A percentile compares a stretch with the other conserved stretches of the same genome.
Conservation (phyloP, 192 early-diverging fungal species). For the Entomortierella lignicola region DNA sequence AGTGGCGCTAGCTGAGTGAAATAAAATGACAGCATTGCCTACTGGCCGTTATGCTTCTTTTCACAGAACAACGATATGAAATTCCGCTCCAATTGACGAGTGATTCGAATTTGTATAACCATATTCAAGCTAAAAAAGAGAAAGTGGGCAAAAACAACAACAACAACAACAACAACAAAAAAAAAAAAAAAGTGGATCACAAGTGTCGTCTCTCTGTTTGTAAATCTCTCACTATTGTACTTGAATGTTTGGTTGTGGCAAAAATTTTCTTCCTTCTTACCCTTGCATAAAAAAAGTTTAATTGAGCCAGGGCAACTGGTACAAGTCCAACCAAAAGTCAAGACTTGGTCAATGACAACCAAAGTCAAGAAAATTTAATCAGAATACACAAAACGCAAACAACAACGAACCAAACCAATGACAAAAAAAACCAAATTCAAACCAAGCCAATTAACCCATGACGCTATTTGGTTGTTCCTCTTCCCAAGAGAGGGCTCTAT, state of each 20-base stretch:
- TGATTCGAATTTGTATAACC: too few relatives aligned
- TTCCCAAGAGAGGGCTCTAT: too few relatives aligned
- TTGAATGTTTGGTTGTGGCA: too few relatives aligned
- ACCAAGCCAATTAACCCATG: too few relatives aligned
- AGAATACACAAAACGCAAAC: neutral
- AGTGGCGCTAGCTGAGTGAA: neutral
- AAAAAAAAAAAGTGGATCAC: neutral
- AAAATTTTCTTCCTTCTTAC: neutral
- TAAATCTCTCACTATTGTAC: too few relatives aligned
- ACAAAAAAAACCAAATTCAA: too few relatives aligned
- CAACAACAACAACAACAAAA: neutral
- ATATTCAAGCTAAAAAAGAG: too few relatives aligned
- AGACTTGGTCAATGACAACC: too few relatives aligned
- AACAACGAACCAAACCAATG: neutral
- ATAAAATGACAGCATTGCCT: slow-evolving; percentile 7
- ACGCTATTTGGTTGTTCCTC: too few relatives aligned
- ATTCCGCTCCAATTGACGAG: too few relatives aligned
- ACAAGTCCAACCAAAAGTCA: neutral
- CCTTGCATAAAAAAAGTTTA: slow-evolving; percentile 7
- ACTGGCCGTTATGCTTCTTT: slow-evolving; percentile 23
- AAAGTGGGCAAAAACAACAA: too few relatives aligned
- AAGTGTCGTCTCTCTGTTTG: neutral
- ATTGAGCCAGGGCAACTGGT: too few relatives aligned
- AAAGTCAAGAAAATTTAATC: neutral
- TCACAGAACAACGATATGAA: neutral